Percentiles rank a stretch among this genome's conserved stretches.
phyloP scores from a whole-genome alignment of 495 filamentous ascomycete species.

The Trichoderma virens region DNA sequence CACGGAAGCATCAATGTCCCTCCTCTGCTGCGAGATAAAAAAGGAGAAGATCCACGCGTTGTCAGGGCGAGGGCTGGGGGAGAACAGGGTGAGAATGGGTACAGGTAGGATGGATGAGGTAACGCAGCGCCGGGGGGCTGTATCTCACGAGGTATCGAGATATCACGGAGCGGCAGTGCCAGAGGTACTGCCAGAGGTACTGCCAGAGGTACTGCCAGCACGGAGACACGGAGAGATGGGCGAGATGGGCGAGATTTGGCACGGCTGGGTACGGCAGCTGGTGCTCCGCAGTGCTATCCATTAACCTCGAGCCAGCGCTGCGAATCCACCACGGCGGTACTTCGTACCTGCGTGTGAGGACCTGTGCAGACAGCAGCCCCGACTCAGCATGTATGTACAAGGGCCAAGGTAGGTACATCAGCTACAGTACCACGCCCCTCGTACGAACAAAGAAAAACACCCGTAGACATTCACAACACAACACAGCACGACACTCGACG shows the following conservation, averaged over 20 bases:
- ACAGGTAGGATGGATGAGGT: neutral
- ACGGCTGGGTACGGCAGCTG: too few species aligned
- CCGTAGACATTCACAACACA: too few species aligned
- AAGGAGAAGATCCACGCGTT: constrained; percentile 9
- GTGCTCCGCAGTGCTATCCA: neutral
- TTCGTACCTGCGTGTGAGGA: too few species aligned
- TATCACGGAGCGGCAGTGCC: neutral
- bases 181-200: too few species aligned
- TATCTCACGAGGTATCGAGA: neutral
- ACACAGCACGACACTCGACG: too few species aligned
- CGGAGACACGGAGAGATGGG: too few species aligned
- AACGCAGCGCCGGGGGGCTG: neutral
- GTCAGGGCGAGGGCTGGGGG: neutral
- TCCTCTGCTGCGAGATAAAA: constrained; percentile 6
- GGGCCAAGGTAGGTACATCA: neutral
- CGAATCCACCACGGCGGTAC: neutral
- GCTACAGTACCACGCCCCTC: too few species aligned
- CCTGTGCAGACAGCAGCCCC: too few species aligned
- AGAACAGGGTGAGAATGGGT: neutral
- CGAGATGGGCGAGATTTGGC: too few species aligned
- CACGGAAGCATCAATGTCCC: constrained; percentile 5
- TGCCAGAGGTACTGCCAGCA: too few species aligned
- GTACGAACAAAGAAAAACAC: too few species aligned
- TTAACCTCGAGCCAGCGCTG: neutral
- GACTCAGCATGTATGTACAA: neutral